Base-by-base conservation (phyloP, 768 basidiomycete species). In the Naganishia friedmannii region DNA sequence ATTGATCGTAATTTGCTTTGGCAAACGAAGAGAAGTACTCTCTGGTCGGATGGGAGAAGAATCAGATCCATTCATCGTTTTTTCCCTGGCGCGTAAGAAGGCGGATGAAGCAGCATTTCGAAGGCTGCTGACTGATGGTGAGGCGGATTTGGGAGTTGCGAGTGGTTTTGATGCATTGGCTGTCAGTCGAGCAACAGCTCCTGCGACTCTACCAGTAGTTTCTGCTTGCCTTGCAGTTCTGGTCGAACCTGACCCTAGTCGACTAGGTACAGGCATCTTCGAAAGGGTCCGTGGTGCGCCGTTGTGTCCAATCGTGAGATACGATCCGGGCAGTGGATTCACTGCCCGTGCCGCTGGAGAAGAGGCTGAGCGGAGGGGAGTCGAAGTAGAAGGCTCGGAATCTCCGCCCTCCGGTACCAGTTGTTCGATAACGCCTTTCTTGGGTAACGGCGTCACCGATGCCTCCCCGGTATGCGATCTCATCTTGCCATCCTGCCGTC, bases 31-130 rank as follows among this genome's bases (percentile, higher is more conserved):
- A 12, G 34, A 19, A 8, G n/a, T 13, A 9, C n/a, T 58, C 29
- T 17, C 57, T 21, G 19, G 12, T 4, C 34, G 57, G 19, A 3
- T 37, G 15, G 32, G 15, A 1, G 32, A 17, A 7, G 23, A 13
- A 12, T 58, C 57, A 28, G 57, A 21, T 26, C 2, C n/a, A 39
- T 32, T 51, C 23, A 17, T 39, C 34, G 31, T n/a, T 26, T 21
- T 23, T 45, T 23, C 23, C 39, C 39, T 42, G 1, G n/a, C 7
- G 15, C 60, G 60, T 23, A 63, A 45, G 34, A 42, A 63, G 23
- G 60, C 60, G 9, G 60, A 63, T 26, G 60, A 63, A 6, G 60
- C 60, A 37, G 60, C n/a, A 17, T 7, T 45, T 10, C 60, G 60
- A 42, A 63, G 29, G n/a, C n/a, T 26, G 9, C 2, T 42, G 29